Percentiles rank a stretch among this genome's conserved stretches.
These are phyloP conservation scores for Cryptococcus neoformans DNA, from an alignment of 1,284 basidiomycete genomes.

Conservation along the genomic window DNA sequence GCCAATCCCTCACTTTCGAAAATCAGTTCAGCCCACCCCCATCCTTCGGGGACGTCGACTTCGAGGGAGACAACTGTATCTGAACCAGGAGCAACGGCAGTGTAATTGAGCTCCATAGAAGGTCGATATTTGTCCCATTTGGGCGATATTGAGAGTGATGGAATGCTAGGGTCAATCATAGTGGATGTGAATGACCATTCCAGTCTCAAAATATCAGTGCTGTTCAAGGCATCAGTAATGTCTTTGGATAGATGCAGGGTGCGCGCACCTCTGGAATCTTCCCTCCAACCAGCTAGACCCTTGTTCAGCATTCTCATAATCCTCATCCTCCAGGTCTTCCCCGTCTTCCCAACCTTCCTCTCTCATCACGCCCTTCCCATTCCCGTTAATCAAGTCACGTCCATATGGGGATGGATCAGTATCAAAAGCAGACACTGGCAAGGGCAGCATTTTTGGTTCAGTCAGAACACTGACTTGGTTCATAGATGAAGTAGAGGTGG, in stretches of 20 bases:
- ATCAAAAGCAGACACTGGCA: conserved; percentile 1
- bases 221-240: conserved; percentile 1
- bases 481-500: conserved; percentile 4
- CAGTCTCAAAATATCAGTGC: conserved; percentile 32
- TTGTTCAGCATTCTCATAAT: conserved; percentile 17
- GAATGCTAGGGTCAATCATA: conserved; percentile 7
- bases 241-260: not conserved
- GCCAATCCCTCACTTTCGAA: conserved; percentile 29
- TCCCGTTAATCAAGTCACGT: not conserved
- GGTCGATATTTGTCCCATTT: conserved; percentile 19
- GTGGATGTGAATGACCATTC: conserved; percentile 33
- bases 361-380: not conserved
- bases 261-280: conserved; percentile 37
- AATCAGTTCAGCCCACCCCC: conserved; percentile 35
- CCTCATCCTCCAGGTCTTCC: conserved; percentile 24
- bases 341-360: conserved; percentile 42
- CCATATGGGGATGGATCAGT: not conserved
- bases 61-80: conserved; percentile 16
- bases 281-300: conserved; percentile 40
- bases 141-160: conserved; percentile 25
- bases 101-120: conserved; percentile 23
- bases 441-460: conserved; percentile 35
- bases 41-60: conserved; percentile 29
- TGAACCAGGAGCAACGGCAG: conserved; percentile 7
- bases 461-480: conserved; percentile 34